Evolutionary conservation across 2,329 filamentous ascomycete species (phyloP), one percentile per base, ranked within the genome.

Genomic region (Aspergillus sp.): DNA sequence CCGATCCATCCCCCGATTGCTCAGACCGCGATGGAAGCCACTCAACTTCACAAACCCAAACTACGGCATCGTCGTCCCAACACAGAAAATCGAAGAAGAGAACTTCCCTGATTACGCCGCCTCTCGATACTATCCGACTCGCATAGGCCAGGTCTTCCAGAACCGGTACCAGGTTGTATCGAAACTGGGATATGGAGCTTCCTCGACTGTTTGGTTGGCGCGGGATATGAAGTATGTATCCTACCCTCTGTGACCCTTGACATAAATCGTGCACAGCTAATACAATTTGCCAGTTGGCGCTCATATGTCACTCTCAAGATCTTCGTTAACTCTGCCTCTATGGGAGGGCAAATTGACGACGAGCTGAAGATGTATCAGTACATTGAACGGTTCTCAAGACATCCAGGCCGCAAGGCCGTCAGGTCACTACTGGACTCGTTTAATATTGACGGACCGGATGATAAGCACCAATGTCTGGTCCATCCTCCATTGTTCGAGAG

Each of bases 401-500:
- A 76, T 54, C 68, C 68, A n/a, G 73, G 73, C 19, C 65, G 61
- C 12, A 57, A 59, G 6, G 57, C 58, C 11, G 58, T 79, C 6
- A 66, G 75, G 41, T 60, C 61, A 0, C 56, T 75, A 25, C 66
- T 73, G 15, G 70, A 76, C 50, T 56, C 66, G 1, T 78, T 78
- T 55, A 41, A 71, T n/a, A 53, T 77, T 31, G 43, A 64, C 8
- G 69, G 69, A 2, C 66, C 68, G 8, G 33, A 66, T 21, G 68
- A 72, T 9, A 62, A 62, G 39, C 72, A 76, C 62, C 62, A 55
- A 47, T 77, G 73, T 41, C 69, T 77, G 8, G 69, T 77, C 6
- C 73, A 76, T 67, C 70, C 68, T 7, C 78, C 76, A 12, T 68
- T 82, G 21, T 78, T 74, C 68, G 76, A 80, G 50, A 81, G 73